Conservation (phyloP, 83 land plant genomes). For the Picea mariana region DNA sequence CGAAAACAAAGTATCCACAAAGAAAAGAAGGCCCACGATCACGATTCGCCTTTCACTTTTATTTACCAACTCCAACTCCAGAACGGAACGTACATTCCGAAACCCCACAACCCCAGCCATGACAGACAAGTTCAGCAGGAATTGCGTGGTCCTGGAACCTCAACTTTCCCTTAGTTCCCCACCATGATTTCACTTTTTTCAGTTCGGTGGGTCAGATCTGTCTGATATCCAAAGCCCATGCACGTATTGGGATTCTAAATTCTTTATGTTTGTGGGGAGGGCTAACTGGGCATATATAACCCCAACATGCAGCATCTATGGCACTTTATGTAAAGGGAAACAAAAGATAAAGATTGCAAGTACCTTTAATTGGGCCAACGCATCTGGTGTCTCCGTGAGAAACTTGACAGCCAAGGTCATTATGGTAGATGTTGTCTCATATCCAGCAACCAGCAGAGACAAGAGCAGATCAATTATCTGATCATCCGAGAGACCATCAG, state of each 20-base stretch:
- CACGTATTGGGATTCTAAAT: slow-evolving; percentile 4
- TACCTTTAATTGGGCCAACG: slow-evolving; percentile 63
- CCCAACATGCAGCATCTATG: too few species aligned
- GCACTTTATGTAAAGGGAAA: too few species aligned
- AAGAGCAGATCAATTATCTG: slow-evolving; percentile 70
- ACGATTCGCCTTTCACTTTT: background rate
- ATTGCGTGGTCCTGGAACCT: background rate
- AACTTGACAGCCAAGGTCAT: slow-evolving; percentile 85
- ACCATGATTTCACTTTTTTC: background rate
- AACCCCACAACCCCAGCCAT: background rate
- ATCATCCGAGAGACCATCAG: slow-evolving; percentile 62
- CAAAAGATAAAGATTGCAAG: background rate
- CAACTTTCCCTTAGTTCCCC: background rate
- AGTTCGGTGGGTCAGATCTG: background rate
- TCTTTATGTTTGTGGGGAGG: background rate
- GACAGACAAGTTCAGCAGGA: background rate
- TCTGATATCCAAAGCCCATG: background rate
- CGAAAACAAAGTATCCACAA: too few species aligned
- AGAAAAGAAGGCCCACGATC: background rate
- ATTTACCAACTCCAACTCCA: too few species aligned
- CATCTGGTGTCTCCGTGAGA: slow-evolving; percentile 67
- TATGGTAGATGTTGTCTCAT: slow-evolving; percentile 80
- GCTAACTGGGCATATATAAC: background rate
- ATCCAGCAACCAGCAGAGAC: slow-evolving; percentile 72
- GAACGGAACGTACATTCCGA: background rate